These are phyloP conservation scores for Monosporascus sp. DNA, from an alignment of 2,329 filamentous ascomycete genomes.

Conservation along the genomic window DNA sequence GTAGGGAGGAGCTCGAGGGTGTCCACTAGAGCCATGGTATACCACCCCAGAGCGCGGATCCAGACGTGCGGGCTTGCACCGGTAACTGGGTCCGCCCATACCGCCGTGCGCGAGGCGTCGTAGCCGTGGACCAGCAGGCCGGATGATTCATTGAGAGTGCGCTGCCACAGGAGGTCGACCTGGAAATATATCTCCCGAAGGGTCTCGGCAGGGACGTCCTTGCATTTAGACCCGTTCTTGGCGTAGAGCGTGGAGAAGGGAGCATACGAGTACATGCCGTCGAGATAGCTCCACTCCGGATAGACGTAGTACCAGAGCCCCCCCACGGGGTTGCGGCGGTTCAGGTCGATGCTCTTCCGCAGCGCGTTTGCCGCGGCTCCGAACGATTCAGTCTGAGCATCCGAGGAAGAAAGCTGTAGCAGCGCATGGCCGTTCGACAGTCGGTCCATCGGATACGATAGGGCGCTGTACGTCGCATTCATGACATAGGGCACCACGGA, in stretches of 20 bases:
- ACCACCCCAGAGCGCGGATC: constrained; percentile 34
- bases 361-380: constrained; percentile 16
- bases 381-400: constrained; percentile 1
- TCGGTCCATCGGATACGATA: constrained; percentile 26
- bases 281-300: constrained; percentile 47
- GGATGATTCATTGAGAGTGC: constrained; percentile 14
- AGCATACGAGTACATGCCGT: constrained; percentile 46
- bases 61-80: constrained; percentile 33
- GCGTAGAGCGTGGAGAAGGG: constrained; percentile 34
- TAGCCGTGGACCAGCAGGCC: constrained; percentile 32
- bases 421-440: constrained; percentile 27
- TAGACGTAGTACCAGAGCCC: constrained; percentile 38
- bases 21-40: constrained; percentile 32
- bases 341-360: constrained; percentile 23
- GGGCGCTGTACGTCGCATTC: constrained; percentile 22
- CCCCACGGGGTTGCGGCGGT: constrained; percentile 28
- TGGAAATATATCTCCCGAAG: constrained; percentile 24
- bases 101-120: constrained; percentile 26
- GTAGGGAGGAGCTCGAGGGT: constrained; percentile 25
- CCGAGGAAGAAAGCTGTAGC: constrained; percentile 11
- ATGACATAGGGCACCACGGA: constrained; percentile 21
- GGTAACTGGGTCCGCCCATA: constrained; percentile 30
- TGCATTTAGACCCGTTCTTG: constrained; percentile 10
- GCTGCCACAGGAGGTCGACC: constrained; percentile 24
- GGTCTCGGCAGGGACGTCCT: constrained; percentile 2